phyloP scores from a whole-genome alignment of 441 rosid genomes.

The Gossypium schwendimanii region DNA sequence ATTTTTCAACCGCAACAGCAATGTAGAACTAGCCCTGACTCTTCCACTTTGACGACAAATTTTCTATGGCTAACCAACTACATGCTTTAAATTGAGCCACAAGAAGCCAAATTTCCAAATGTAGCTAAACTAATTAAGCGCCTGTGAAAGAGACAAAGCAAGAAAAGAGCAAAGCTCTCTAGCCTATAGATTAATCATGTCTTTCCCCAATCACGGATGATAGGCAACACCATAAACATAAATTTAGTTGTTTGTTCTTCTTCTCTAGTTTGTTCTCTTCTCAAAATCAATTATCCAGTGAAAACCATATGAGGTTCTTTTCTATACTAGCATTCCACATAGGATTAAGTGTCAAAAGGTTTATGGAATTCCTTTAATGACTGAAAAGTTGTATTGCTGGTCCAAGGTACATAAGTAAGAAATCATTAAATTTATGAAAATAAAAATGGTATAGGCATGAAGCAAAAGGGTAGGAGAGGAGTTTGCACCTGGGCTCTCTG shows the following conservation, averaged over 20 bases:
- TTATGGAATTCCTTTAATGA: not conserved
- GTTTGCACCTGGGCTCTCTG: constrained; percentile 76
- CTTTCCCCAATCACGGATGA: too few species aligned
- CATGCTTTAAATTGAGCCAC: not conserved
- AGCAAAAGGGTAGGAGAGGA: not conserved
- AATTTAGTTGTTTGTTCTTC: not conserved
- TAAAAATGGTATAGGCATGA: not conserved
- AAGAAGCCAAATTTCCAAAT: not conserved
- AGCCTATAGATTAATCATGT: not conserved
- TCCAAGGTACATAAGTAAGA: not conserved
- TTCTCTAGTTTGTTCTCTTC: not conserved
- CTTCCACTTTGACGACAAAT: too few species aligned
- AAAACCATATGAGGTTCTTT: not conserved
- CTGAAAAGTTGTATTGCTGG: not conserved
- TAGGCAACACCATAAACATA: not conserved
- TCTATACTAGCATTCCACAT: not conserved
- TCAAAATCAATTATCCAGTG: not conserved
- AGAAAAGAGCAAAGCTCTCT: not conserved
- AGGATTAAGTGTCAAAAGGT: not conserved
- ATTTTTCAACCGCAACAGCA: too few species aligned
- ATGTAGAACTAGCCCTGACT: too few species aligned
- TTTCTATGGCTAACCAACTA: not conserved
- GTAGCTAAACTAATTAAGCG: not conserved
- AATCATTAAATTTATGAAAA: not conserved
- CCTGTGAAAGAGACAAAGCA: not conserved